Evolutionary conservation across 148 eudicot genomes (phyloP), one percentile per base, ranked within the genome.

Genomic region (Camellia sinensis): DNA sequence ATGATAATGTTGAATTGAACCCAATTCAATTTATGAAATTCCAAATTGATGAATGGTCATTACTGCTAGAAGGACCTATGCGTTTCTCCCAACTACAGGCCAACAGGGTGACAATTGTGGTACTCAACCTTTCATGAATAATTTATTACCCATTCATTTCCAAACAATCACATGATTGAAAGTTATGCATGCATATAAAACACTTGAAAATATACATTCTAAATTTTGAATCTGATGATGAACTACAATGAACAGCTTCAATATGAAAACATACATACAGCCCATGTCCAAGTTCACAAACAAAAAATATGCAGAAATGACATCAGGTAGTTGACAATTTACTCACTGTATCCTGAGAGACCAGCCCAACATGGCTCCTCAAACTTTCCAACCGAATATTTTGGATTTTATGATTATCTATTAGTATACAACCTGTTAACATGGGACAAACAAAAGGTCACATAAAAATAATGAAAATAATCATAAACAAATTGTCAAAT

Each of bases 301-400:
- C 52, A 60, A 68, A 50, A 29, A 79, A 15, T 5, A 45, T 50
- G 41, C 75, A 79, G 53, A 22, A 52, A 29, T 9, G 13, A 29
- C 56, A 69, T 14, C 40, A 10, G 52, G 18, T 69, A 72, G 48
- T 72, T 71, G 57, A 69, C 54, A 46, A 73, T 15, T 29, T 64
- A 91, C 98, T 89, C 84, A 96, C 99, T 63, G 87, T 86, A 82
- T 96, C 99, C 81, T 96, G 99, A 62, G 99, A 91, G 61, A 96
- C 99, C 66, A 96, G 83, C 75, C 94, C 97, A 74, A 96, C 92
- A 86, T 91, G 95, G 81, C 93, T 89, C 86, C 99, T 87, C 81
- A 96, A 87, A 82, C 91, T 91, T 85, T 87, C 86, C 86, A 96
- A 63, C 75, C 74, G 87, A 60, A 96, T 83, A 79, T 73, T 84